phyloP scores from a whole-genome alignment of 495 filamentous ascomycete genomes.

The Xylaria venustula region DNA sequence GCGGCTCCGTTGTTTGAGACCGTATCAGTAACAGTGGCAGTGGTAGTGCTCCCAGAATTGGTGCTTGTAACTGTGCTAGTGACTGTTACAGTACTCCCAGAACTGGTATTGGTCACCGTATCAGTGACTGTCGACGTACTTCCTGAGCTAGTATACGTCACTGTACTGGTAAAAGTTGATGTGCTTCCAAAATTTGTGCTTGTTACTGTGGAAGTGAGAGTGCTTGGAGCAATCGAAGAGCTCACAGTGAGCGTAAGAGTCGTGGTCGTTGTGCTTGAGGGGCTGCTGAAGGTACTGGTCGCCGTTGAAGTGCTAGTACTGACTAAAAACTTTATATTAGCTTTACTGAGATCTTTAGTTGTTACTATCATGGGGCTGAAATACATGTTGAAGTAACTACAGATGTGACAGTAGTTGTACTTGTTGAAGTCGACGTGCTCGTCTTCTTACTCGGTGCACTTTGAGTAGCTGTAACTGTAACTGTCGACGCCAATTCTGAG shows the following conservation, averaged over 20 bases:
- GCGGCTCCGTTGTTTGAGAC: too few relatives aligned
- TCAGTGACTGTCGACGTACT: neutral
- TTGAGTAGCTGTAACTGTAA: neutral
- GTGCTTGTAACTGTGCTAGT: neutral
- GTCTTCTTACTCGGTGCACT: neutral
- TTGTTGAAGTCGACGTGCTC: neutral
- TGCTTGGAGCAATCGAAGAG: neutral
- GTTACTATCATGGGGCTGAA: neutral
- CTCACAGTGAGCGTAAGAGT: neutral
- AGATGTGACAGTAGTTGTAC: neutral
- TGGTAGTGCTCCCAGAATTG: slow-evolving; percentile 1
- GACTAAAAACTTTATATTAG: neutral
- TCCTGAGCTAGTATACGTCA: slow-evolving; percentile 6
- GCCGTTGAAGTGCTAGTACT: neutral
- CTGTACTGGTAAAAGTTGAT: slow-evolving; percentile 16
- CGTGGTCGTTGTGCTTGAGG: slow-evolving; percentile 1
- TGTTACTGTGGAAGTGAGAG: neutral
- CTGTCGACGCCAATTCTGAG: neutral
- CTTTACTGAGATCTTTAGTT: neutral
- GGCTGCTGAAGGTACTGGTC: neutral
- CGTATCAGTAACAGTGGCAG: too few relatives aligned
- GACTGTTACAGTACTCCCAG: neutral
- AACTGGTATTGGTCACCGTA: neutral
- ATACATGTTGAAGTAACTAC: neutral
- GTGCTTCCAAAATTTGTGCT: slow-evolving; percentile 7